Evolutionary conservation across 1,139 yeast genomes (phyloP).

Genomic region (Barnettozyma hawaiiensis): DNA sequence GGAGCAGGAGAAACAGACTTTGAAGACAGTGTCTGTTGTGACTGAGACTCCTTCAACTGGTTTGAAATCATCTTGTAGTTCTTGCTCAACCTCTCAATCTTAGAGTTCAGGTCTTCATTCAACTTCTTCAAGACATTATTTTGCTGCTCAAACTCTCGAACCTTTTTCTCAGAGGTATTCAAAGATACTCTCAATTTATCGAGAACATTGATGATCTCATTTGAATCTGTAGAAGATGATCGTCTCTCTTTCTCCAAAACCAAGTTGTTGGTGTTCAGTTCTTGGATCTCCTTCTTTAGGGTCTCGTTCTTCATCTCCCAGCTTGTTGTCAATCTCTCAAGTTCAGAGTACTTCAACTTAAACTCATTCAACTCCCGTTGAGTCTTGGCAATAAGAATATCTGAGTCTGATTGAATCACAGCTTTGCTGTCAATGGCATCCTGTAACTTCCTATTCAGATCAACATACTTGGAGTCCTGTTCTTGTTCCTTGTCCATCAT

Average conservation of each 20-base stretch:
- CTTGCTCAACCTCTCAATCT: constrained; percentile 59
- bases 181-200: constrained; percentile 50
- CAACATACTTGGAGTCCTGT: constrained; percentile 43
- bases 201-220: constrained; percentile 29
- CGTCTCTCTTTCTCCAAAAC: constrained; percentile 21
- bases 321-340: constrained; percentile 26
- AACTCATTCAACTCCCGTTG: constrained; percentile 30
- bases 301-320: constrained; percentile 32
- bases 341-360: constrained; percentile 26
- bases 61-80: constrained; percentile 56
- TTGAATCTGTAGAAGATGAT: constrained; percentile 20
- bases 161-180: constrained; percentile 42
- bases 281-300: constrained; percentile 30
- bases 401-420: constrained; percentile 49
- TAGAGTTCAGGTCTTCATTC: constrained; percentile 62
- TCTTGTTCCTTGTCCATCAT: constrained; percentile 63
- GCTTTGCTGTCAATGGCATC: constrained; percentile 52
- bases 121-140: constrained; percentile 55
- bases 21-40: constrained; percentile 20
- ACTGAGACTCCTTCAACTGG: constrained; percentile 43
- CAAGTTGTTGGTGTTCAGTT: constrained; percentile 22
- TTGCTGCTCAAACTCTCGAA: constrained; percentile 51
- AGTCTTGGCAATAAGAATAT: constrained; percentile 44
- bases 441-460: constrained; percentile 39
- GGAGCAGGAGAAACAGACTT: constrained; percentile 17